These are phyloP conservation scores for Cytospora piceae DNA, from an alignment of 2,329 filamentous ascomycete species.

Conservation along the genomic window DNA sequence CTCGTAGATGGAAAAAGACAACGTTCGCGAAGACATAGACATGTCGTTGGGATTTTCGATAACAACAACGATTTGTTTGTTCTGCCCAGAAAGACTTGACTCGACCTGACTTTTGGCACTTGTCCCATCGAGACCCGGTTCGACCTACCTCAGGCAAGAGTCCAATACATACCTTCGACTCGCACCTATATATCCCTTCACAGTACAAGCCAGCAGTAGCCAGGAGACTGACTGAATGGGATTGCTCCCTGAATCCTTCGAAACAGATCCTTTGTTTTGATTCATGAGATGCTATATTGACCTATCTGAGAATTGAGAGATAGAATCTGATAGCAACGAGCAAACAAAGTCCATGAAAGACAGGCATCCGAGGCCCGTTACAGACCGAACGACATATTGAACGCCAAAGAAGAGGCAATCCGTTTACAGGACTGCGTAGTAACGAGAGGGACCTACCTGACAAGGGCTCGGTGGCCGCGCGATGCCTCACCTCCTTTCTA, in stretches of 20 bases:
- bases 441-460: not conserved
- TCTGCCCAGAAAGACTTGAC: not conserved
- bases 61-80: not conserved
- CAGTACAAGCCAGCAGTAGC: not conserved
- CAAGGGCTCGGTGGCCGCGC: not conserved
- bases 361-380: not conserved
- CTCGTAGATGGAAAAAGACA: not conserved
- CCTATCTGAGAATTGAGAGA: not conserved
- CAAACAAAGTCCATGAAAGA: not conserved
- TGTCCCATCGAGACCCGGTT: too few species aligned
- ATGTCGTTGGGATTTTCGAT: not conserved
- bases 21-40: not conserved
- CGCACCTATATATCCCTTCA: conserved; percentile 1
- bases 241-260: not conserved
- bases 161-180: not conserved
- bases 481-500: not conserved
- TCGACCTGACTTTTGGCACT: not conserved
- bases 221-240: not conserved
- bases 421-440: not conserved
- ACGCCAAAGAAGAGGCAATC: not conserved
- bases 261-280: conserved; percentile 5
- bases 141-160: too few species aligned
- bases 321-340: not conserved
- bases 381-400: conserved; percentile 5
- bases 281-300: not conserved